Evolutionary conservation across 2,329 filamentous ascomycete genomes (phyloP), one percentile per base, ranked within the genome.

Genomic region (Karstenula rhodostoma): DNA sequence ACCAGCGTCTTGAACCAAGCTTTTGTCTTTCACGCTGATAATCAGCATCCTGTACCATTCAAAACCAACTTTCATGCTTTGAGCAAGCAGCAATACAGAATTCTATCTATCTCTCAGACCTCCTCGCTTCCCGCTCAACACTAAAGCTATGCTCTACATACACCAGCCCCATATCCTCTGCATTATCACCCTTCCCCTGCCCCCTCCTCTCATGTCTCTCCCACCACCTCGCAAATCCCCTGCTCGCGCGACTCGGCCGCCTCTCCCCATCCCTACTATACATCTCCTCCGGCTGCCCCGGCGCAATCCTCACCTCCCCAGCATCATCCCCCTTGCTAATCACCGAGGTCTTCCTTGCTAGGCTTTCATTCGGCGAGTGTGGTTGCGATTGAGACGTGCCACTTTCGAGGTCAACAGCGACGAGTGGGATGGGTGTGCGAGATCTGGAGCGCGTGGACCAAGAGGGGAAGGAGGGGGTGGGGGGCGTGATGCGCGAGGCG

Each of bases 141-240:
- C 32, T 40, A 25, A 52, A 55, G 32, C 19, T 51, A 49, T 65
- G 60, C 52, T 65, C 60, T n/a, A 58, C 57, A 60, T 62, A 66
- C 25, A 68, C 63, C 15, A 67, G 35, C 27, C 65, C 61, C 35
- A 43, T 49, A 27, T 62, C 58, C 50, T 67, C 65, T 35, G 62
- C 53, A 37, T 60, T 65, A 51, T 68, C 65, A 19, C 42, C 46
- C 57, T 47, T 49, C 49, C 59, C 44, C 22, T 58, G 52, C 54
- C 59, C 44, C 22, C 56, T 49, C 54, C 58, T 57, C 49, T 13
- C 22, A 1, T 33, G 5, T 27, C 57, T 57, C 23, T 59, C 58
- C 40, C 63, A 66, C 63, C 63, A 68, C 49, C 56, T 59, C n/a
- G 58, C 42, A 51, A 68, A 63, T 1, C 54, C 53, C 29, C 51